Conservation (phyloP, 1,284 basidiomycete genomes). For the Papiliotrema fonsecae region DNA sequence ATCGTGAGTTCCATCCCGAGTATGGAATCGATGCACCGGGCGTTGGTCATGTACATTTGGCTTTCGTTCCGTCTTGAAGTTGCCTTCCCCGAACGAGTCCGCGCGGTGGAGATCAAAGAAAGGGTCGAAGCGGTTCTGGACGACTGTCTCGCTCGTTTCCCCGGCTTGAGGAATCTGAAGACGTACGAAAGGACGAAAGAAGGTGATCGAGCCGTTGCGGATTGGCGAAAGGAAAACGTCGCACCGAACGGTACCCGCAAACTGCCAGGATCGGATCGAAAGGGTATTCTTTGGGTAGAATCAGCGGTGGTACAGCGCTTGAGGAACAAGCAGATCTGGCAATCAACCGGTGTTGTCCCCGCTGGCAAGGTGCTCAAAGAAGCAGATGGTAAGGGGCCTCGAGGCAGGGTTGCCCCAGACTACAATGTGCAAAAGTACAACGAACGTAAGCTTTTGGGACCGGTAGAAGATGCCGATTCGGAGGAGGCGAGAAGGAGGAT, state of each 20-base stretch:
- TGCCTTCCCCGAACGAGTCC: slow-evolving; percentile 60
- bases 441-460: neutral
- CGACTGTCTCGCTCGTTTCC: slow-evolving; percentile 42
- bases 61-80: slow-evolving; percentile 71
- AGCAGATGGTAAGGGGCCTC: slow-evolving; percentile 2
- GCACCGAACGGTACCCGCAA: slow-evolving; percentile 14
- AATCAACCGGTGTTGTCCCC: slow-evolving; percentile 3
- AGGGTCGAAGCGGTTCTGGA: slow-evolving; percentile 67
- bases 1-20: slow-evolving; percentile 37
- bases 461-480: too few species aligned
- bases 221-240: slow-evolving; percentile 16
- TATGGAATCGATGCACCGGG: slow-evolving; percentile 79
- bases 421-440: neutral
- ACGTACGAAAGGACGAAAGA: slow-evolving; percentile 13
- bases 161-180: slow-evolving; percentile 34
- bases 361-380: slow-evolving; percentile 1
- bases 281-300: slow-evolving; percentile 7
- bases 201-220: slow-evolving; percentile 7
- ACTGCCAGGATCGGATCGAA: slow-evolving; percentile 9
- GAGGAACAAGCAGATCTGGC: slow-evolving; percentile 4
- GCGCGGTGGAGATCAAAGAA: slow-evolving; percentile 58
- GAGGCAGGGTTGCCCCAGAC: neutral
- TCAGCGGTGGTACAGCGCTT: slow-evolving; percentile 4
- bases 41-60: slow-evolving; percentile 84
- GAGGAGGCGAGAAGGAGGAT: too few species aligned